phyloP scores from a whole-genome alignment of 129 eudicot species.

The Calendula officinalis region DNA sequence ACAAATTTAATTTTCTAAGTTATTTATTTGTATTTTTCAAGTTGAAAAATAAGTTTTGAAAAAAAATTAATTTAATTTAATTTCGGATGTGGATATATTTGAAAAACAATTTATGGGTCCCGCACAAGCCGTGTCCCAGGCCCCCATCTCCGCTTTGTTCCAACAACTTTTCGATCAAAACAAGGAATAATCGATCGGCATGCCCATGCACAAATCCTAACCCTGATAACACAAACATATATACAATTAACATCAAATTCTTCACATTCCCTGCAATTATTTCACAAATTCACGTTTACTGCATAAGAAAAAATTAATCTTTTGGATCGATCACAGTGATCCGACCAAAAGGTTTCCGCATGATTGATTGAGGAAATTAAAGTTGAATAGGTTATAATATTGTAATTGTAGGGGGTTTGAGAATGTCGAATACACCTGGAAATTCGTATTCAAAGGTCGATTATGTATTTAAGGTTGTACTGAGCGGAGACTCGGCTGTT shows the following conservation, averaged over 20 bases:
- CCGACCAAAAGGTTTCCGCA: conserved; percentile 19
- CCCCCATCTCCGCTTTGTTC: background rate
- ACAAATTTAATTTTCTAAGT: too few species aligned
- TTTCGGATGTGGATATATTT: background rate
- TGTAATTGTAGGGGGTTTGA: too few species aligned
- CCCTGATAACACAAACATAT: conserved; percentile 7
- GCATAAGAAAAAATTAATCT: background rate
- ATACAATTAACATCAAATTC: background rate
- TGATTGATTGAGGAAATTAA: conserved; percentile 19
- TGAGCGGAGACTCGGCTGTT: conserved; percentile 10
- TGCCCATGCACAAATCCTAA: conserved; percentile 30
- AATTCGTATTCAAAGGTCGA: conserved; percentile 43
- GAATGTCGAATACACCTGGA: too few species aligned
- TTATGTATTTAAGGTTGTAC: conserved; percentile 65
- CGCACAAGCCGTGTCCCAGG: conserved; percentile 24
- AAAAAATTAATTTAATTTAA: too few species aligned
- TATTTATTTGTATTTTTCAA: too few species aligned
- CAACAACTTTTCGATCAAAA: conserved; percentile 16
- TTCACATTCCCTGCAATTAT: background rate
- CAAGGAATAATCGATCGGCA: background rate
- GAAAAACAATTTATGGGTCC: conserved; percentile 38
- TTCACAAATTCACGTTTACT: background rate
- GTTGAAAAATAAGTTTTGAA: too few species aligned
- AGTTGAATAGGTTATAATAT: too few species aligned
- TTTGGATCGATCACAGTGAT: conserved; percentile 14